A percentile compares a stretch with the other conserved stretches of the same genome.
These are phyloP conservation scores for Daldinia eschscholtzii DNA, from an alignment of 2,329 filamentous ascomycete species.

Conservation along the genomic window DNA sequence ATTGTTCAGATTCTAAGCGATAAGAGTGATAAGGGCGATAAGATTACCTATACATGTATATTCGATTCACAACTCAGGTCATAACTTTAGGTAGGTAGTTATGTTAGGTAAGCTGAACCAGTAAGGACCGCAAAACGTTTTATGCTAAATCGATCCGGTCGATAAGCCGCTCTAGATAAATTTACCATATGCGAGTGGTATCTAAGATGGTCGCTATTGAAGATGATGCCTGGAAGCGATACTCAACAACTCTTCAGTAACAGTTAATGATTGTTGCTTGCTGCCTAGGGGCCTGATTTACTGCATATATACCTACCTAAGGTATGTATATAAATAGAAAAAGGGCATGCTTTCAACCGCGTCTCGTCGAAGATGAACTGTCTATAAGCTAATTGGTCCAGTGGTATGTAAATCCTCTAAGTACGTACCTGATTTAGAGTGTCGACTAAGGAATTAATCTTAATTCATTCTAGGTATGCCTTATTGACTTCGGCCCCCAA, in stretches of 20 bases:
- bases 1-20: background rate
- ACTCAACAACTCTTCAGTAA: background rate
- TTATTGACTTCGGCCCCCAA: background rate
- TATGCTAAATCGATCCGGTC: background rate
- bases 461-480: background rate
- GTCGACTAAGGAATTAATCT: background rate
- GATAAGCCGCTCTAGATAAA: too few species aligned
- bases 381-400: background rate
- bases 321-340: background rate
- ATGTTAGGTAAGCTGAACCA: background rate
- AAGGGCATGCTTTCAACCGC: background rate
- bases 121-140: background rate
- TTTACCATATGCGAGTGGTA: too few species aligned
- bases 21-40: constrained; percentile 2
- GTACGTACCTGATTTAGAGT: background rate
- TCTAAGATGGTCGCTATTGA: too few species aligned
- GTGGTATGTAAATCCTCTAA: background rate
- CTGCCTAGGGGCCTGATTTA: background rate
- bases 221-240: too few species aligned
- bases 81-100: background rate
- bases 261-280: background rate
- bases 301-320: background rate
- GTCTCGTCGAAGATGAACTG: background rate
- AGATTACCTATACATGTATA: background rate
- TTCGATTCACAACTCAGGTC: background rate